Evolutionary conservation across 768 basidiomycete species (phyloP), one percentile per base, ranked within the genome.

Genomic region (Lactifluus hygrophoroides): DNA sequence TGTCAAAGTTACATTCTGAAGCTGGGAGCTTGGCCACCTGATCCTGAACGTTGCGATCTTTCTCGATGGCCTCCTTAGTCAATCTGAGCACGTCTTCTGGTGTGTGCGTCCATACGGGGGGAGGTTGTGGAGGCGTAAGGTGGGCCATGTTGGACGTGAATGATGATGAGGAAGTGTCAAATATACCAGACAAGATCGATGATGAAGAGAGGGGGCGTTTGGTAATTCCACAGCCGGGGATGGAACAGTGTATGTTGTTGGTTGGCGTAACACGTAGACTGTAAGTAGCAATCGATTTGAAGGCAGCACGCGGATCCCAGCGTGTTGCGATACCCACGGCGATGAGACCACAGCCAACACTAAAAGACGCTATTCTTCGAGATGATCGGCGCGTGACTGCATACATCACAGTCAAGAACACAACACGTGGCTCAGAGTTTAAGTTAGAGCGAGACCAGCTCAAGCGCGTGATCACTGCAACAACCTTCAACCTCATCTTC

Each of bases 21-120:
- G 76, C 70, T 32, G 78, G 70, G 34, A 89, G 74, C 37, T 78
- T 75, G 43, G 78, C 87, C 56, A 91, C 71, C 60, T 74, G 75
- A 70, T 90, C 85, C 64, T 76, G 75, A 30, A 78, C 66, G 14
- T 72, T 73, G 47, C 80, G 80, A 69, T 84, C 77, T 51, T 75
- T 73, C 13, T 75, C 77, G 61, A 90, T 83, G 30, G 78, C 73
- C 51, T 80, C 74, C 54, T 85, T 81, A 52, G 82, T 83, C 34
- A 85, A 69, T 34, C 68, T 70, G 14, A 56, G 28, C 3, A 56
- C 77, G 25, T 86, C 80, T 56, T 82, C 80, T 0, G 81, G 74
- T 17, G 80, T 74, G 65, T 90, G 86, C 21, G 77, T 76, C 88
- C 88, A 90, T 28, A 69, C 66, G 11, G 83, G 84, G 3, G 88